phyloP scores from a whole-genome alignment of 2,329 filamentous ascomycete genomes.

The Penicillium sp. region DNA sequence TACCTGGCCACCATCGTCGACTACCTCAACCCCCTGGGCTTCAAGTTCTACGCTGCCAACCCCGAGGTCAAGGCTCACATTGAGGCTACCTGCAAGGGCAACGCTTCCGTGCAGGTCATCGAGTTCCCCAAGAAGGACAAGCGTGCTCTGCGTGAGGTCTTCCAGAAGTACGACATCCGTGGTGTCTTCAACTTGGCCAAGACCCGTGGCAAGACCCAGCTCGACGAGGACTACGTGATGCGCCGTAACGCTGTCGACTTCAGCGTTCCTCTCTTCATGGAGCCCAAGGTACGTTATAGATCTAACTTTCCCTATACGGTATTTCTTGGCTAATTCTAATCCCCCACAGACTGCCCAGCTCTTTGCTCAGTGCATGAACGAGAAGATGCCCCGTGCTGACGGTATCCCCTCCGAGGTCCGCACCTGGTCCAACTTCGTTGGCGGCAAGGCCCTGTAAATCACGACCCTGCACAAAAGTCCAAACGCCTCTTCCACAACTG shows the following conservation, averaged over 20 bases:
- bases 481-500: not conserved
- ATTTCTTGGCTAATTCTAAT: constrained; percentile 13
- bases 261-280: constrained; percentile 96
- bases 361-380: constrained; percentile 94
- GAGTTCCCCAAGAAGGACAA: constrained; percentile 98
- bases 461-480: constrained; percentile 17
- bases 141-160: constrained; percentile 88
- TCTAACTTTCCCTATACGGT: not conserved
- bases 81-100: constrained; percentile 68
- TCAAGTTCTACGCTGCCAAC: constrained; percentile 90
- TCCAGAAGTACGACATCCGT: constrained; percentile 93
- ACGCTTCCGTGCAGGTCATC: constrained; percentile 79
- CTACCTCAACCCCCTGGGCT: constrained; percentile 83
- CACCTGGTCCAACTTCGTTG: constrained; percentile 94
- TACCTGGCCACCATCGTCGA: constrained; percentile 78
- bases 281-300: constrained; percentile 74
- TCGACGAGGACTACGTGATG: constrained; percentile 98
- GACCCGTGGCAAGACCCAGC: constrained; percentile 75
- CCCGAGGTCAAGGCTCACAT: constrained; percentile 79
- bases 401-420: constrained; percentile 90
- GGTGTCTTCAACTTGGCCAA: constrained; percentile 94
- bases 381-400: constrained; percentile 86
- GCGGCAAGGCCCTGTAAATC: constrained; percentile 57
- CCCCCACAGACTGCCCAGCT: constrained; percentile 80
- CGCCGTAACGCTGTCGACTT: constrained; percentile 97